Percentiles rank a stretch among this genome's conserved stretches.
These are phyloP conservation scores for Chlamydomonas applanata DNA, from an alignment of 139 green algal genomes.

Conservation along the genomic window DNA sequence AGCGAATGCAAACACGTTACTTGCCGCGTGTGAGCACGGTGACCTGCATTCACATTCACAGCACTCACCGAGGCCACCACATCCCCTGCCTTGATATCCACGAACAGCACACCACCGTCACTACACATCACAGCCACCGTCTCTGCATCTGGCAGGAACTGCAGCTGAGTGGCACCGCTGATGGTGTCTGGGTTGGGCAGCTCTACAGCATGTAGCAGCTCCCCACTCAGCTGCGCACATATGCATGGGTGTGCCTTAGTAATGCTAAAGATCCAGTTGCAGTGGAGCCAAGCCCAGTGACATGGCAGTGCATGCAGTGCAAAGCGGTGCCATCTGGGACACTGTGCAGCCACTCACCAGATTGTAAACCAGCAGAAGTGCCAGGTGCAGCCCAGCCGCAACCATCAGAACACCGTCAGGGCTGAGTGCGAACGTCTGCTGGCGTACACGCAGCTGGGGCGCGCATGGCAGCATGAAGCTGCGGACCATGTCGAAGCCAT, in stretches of 20 bases:
- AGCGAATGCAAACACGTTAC: too few species aligned
- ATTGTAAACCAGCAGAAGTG: conserved; percentile 35
- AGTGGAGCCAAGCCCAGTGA: too few species aligned
- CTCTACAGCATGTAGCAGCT: conserved; percentile 15
- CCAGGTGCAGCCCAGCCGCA: conserved; percentile 11
- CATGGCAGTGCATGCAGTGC: too few species aligned
- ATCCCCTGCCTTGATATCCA: conserved; percentile 20
- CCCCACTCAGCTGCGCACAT: conserved; percentile 9
- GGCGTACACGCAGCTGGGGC: conserved; percentile 12
- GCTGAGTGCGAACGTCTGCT: conserved; percentile 26
- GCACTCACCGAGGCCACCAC: conserved; percentile 5
- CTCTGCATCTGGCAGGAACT: conserved; percentile 31
- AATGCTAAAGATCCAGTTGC: too few species aligned
- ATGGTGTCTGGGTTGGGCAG: neutral
- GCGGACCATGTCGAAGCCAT: conserved; percentile 16
- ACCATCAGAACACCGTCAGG: conserved; percentile 32
- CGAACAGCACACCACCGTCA: conserved; percentile 35
- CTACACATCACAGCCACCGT: conserved; percentile 38
- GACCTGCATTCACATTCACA: too few species aligned
- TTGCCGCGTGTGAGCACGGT: too few species aligned
- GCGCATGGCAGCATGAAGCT: conserved; percentile 29
- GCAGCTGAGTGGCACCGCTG: conserved; percentile 15
- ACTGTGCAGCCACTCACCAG: neutral
- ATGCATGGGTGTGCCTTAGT: neutral
- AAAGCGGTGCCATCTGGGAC: too few species aligned